Base-by-base conservation (phyloP, 352 stramenopile species). In the Phytopythium boreale region DNA sequence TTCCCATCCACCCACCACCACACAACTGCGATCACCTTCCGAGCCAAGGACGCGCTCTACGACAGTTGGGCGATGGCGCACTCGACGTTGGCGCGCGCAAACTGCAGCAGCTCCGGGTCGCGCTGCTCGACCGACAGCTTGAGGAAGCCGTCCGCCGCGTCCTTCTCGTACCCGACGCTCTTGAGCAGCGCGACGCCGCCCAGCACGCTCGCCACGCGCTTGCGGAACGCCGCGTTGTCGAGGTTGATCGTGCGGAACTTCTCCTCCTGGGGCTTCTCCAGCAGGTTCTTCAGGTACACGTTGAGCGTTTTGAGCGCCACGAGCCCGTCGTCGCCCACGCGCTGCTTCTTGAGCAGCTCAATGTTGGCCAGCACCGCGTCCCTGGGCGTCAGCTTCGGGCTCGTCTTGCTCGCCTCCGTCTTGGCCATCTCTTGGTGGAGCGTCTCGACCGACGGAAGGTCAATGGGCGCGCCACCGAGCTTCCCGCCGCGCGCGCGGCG, bases 201-300 rank as follows among this genome's bases (percentile, higher is more conserved):
- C 24, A 95, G 72, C 10, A 97, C 75, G 51, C 80, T 86, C 31
- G 79, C 84, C 47, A 98, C 90, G 19, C 92, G 89, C 68, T 93
- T 93, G 59, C 92, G 92, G 69, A 97, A 97, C 27, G 90, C 92
- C 8, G 85, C 67, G 57, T 97, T 97, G 46, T 96, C 88, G 31
- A 96, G 56, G 69, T 97, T 97, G 67, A 98, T 96, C 22, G 79
- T 87, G 14, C 87, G 86, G 72, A 96, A 98, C 63, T 97, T 98
- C 7, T 96, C 86, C 51, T 96, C 88, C 2, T 92, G 79, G 0
- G 88, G 87, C 56, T 96, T 96, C 44, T 95, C 83, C 19, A 97
- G 34, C 50, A 96, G 63, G 60, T 97, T 97, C 69, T 87, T 90
- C 27, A 97, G 74, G 63, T 96, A 96, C 66, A 96, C 87, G 47